Evolutionary conservation across 768 basidiomycete species (phyloP).

Genomic region (Neoboletus magnificus): DNA sequence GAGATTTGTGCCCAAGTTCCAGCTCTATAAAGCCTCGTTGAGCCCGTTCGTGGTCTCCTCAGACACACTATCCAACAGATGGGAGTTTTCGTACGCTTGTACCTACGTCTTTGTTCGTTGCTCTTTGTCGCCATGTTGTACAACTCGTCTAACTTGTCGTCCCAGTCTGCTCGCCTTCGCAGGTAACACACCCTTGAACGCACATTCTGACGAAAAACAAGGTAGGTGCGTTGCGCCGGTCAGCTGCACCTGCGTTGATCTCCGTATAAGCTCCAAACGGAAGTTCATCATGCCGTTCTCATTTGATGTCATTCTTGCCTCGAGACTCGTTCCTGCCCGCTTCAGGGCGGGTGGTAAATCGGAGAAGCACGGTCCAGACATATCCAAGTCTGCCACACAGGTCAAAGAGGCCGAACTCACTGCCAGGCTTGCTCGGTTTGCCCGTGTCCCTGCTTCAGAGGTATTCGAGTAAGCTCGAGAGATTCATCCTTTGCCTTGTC

Average conservation of each 20-base stretch:
- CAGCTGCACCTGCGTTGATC: conserved; percentile 1
- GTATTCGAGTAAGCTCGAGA: conserved; percentile 24
- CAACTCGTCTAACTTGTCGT: conserved; percentile 5
- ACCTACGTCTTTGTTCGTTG: conserved; percentile 28
- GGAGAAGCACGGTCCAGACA: conserved; percentile 27
- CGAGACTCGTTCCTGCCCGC: conserved; percentile 20
- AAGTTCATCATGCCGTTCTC: conserved; percentile 23
- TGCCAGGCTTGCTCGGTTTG: conserved; percentile 25
- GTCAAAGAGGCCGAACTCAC: conserved; percentile 23
- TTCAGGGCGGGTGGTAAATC: conserved; percentile 11
- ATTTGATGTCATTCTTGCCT: conserved; percentile 20
- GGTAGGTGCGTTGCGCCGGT: conserved; percentile 6
- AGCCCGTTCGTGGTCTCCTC: neutral
- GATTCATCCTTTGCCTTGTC: neutral
- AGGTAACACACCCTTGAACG: conserved; percentile 31
- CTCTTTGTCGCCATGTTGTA: neutral
- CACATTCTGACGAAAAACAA: conserved; percentile 7
- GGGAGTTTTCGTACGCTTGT: conserved; percentile 30
- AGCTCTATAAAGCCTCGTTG: conserved; percentile 18
- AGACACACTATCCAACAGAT: conserved; percentile 32
- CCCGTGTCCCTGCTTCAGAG: conserved; percentile 20
- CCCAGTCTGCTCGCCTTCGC: conserved; percentile 24
- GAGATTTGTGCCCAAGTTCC: conserved; percentile 21
- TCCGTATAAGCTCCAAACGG: conserved; percentile 7
- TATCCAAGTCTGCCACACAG: conserved; percentile 9